Base-by-base conservation (phyloP, 2,329 filamentous ascomycete genomes). In the Aspergillus fructus region DNA sequence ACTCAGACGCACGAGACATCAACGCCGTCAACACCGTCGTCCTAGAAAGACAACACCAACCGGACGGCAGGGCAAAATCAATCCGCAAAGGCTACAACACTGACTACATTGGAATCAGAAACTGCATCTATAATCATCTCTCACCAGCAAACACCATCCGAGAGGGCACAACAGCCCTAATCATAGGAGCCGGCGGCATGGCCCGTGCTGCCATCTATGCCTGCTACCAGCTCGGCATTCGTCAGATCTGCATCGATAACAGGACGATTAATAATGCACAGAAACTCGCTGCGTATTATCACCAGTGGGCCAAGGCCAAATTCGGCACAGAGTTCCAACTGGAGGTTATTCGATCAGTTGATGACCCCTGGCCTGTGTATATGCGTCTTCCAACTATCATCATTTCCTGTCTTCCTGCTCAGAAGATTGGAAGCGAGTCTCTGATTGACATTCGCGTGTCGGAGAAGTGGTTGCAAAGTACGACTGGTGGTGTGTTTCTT, bases 201-300 rank as follows among this genome's bases (percentile, higher is more conserved):
- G 65, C 65, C 15, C 64, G 64, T 2, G 70, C 69, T 1, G 69
- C 68, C 6, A 59, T 71, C 2, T 72, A 69, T 41, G 61, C 66
- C 12, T 64, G 62, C 24, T 60, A 59, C 19, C 52, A 15, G 17
- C 13, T 49, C 0, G 47, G 47, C 0, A 23, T 49, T 2, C 47
- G 33, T 5, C 19, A 11, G 4, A 40, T 49, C 47, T 49, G 33
- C 34, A 49, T 49, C 19, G 39, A 40, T 11, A 49, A 49, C 34
- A 13, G 47, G 27, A 49, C 47, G 2, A 7, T 24, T 1, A 17
- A 11, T 12, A 39, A 49, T 40, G 47, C 47, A 2, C 12, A 49
- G 34, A 12, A 8, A 3, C 47, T 49, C 3, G 34, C 47, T 2
- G 11, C 15, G 11, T 40, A 49, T 15, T 49, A 39, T 5, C 17